Evolutionary conservation across 306 rosid species (phyloP), one percentile per base, ranked within the genome.

Genomic region (Vigna angularis): DNA sequence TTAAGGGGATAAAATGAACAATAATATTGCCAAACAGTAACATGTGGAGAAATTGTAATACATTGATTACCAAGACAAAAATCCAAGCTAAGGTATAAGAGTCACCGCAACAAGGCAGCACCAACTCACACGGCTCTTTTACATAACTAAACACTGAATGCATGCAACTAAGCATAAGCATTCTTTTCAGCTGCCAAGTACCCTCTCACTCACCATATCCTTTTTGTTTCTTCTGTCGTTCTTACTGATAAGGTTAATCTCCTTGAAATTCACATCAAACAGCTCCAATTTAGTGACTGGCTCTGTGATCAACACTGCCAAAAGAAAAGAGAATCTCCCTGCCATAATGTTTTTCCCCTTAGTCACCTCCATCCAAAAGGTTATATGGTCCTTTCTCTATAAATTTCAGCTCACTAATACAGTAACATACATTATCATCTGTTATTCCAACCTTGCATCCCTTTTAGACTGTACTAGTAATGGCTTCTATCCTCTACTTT

Each of bases 181-280:
- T 75, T 24, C 12, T 6, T 64, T 62, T 65, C 42, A 40, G 22
- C 66, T 72, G 85, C 82, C 85, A 84, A 68, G 82, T 84, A 75
- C 15, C 44, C 74, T 17, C 68, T 52, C 72, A 74, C 66, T 81
- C 76, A 75, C 48, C 34, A 30, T 67, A 53, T 20, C 24, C 47
- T 79, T 77, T 30, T 77, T 70, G 78, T 76, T 63, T 26, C 10
- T 44, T 44, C 9, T 40, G 11, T 40, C 10, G 2, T 42, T 42
- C 47, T 42, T 9, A 42, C 47, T 1, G 4, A 42, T 42, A 42
- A 9, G 4, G 47, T 42, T 9, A 42, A 42, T 42, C n/a, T 30
- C 28, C 64, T 82, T 3, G 16, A 55, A 64, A 30, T 51, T 76
- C 68, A 20, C 69, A 74, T 45, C 50, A 45, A 3, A 11, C 73